Base-by-base conservation (phyloP, 1,139 yeast genomes). In the Suhomyces choctaworum region DNA sequence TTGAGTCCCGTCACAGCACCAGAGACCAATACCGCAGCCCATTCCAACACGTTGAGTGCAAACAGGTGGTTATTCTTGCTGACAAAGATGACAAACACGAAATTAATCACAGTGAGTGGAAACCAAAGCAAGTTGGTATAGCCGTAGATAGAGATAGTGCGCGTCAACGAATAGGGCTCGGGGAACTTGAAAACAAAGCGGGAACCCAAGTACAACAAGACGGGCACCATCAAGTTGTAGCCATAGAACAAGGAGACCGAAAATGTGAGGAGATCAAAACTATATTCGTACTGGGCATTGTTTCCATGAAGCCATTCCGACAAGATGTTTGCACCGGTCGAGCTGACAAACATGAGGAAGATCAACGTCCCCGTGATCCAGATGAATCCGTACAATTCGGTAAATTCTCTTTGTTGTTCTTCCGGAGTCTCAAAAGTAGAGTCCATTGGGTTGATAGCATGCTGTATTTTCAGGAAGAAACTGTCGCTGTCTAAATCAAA, bases 301-400 rank as follows among this genome's bases (percentile, higher is more conserved):
- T 64, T 47, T 52, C 56, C 49, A 44, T 64, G 58, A 58, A 67
- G 39, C 85, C 86, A 50, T 65, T 76, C 49, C 55, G 69, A 24
- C 27, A 70, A 47, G 11, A 69, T 44, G 36, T 69, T 67, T 11
- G 73, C 58, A 2, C 72, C 75, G 0, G 95, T 83, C 24, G 86
- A 76, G 35, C 89, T 73, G 40, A 86, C 82, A 62, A 86, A 87
- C 57, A 86, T 68, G 27, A 80, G 66, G 44, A 84, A 80, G 1
- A 85, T 78, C 36, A 85, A 75, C 0, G 95, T 82, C 0, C 88
- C 87, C 9, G 89, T 82, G 29, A 87, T 79, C 96, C 96, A 87
- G 28, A 86, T 66, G 17, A 89, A 84, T 1, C 95, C 95, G 52
- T 86, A 87, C 34, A 87, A 61, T 52, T 87, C 96, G 2, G 80